Evolutionary conservation across 495 filamentous ascomycete genomes (phyloP).

Genomic region (Staphylotrichum longicolle): DNA sequence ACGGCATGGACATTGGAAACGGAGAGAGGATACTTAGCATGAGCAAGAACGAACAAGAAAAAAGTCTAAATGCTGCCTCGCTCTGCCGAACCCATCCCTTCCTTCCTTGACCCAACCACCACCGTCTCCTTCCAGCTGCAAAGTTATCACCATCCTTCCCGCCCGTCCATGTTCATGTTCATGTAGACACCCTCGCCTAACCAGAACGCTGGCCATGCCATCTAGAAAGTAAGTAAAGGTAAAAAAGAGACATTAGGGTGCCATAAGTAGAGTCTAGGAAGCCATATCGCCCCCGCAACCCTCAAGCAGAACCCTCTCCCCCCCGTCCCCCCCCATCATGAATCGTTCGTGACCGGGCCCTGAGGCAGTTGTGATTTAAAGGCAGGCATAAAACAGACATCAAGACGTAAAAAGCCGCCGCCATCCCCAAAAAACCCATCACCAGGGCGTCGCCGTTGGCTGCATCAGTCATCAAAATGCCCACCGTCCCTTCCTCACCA

Average conservation of each 20-base stretch:
- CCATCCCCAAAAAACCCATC: not conserved
- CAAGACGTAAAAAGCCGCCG: not conserved
- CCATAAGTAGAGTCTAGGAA: too few species aligned
- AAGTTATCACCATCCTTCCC: too few species aligned
- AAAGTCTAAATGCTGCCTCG: not conserved
- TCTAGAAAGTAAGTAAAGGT: too few species aligned
- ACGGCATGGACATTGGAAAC: too few species aligned
- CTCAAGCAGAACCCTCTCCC: too few species aligned
- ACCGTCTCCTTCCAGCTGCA: not conserved
- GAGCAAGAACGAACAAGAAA: not conserved
- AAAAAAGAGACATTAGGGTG: too few species aligned
- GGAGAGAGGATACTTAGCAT: not conserved
- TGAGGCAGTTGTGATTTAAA: slow-evolving; percentile 14
- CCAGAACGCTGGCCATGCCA: too few species aligned
- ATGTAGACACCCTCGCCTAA: too few species aligned
- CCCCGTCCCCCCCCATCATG: not conserved
- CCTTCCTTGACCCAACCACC: not conserved
- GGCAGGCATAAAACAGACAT: not conserved
- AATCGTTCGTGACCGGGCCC: slow-evolving; percentile 2
- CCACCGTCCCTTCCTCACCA: not conserved
- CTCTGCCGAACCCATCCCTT: not conserved
- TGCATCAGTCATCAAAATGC: not conserved
- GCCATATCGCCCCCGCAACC: too few species aligned
- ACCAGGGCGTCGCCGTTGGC: not conserved
- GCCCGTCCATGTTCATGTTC: too few species aligned